These are phyloP conservation scores for Vitis riparia DNA, from an alignment of 164 flowering plant genomes.

Conservation along the genomic window DNA sequence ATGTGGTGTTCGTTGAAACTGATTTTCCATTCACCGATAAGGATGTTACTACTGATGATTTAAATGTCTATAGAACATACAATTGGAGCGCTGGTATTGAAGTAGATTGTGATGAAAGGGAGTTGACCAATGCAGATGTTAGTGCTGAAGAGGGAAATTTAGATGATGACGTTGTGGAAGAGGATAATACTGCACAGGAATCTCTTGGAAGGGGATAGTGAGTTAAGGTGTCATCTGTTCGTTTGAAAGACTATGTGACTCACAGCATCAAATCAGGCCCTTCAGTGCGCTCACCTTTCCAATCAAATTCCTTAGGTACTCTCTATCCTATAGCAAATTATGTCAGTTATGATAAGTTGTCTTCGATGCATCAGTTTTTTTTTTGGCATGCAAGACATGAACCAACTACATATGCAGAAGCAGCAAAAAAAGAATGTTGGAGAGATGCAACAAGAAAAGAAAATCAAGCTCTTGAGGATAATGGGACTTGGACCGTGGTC, in stretches of 20 bases:
- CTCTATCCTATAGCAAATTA: not conserved
- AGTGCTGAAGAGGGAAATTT: no score
- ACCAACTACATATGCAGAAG: not conserved
- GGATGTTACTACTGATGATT: no score
- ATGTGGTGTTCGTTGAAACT: not conserved
- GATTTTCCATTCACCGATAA: no score
- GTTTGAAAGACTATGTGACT: not conserved
- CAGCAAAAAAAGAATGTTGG: slow-evolving; percentile 5
- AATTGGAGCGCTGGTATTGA: no score
- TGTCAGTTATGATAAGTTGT: not conserved
- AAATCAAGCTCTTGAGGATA: slow-evolving; percentile 3
- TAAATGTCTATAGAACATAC: no score
- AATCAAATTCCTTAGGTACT: slow-evolving; percentile 5
- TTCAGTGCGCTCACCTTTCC: not conserved
- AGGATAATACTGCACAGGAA: no score
- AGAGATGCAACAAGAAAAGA: slow-evolving; percentile 3
- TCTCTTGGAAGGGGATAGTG: not conserved
- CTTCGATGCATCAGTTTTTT: not conserved
- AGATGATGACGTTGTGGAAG: no score
- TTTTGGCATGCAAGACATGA: not conserved
- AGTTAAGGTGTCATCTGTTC: not conserved
- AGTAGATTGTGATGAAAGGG: no score
- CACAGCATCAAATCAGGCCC: not conserved
- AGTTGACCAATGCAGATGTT: no score
- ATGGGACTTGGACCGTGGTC: slow-evolving; percentile 6